phyloP scores from a whole-genome alignment of 371 early-diverging fungal genomes.

The Mucor racemosus region DNA sequence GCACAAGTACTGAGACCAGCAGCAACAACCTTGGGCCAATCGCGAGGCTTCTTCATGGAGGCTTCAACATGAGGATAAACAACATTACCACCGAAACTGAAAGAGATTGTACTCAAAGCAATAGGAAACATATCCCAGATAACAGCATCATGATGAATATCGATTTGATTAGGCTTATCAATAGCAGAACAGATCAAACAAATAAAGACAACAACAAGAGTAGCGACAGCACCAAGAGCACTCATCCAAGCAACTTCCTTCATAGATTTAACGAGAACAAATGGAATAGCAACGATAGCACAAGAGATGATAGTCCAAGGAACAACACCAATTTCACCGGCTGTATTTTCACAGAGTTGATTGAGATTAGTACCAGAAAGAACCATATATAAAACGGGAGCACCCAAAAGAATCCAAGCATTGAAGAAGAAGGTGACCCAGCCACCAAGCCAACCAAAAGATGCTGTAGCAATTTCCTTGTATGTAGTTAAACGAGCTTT shows the following conservation, averaged over 20 bases:
- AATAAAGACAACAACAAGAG: conserved; percentile 48
- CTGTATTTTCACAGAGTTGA: conserved; percentile 42
- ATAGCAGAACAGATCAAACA: conserved; percentile 51
- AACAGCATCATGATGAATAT: conserved; percentile 46
- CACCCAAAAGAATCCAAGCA: conserved; percentile 59
- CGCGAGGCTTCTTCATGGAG: conserved; percentile 78
- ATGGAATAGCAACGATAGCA: conserved; percentile 55
- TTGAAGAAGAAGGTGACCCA: conserved; percentile 59
- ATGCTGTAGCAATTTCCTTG: conserved; percentile 44
- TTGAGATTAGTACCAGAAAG: conserved; percentile 57
- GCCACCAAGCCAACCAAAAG: conserved; percentile 45
- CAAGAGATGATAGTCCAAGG: conserved; percentile 75
- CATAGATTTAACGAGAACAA: conserved; percentile 60
- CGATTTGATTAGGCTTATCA: conserved; percentile 30
- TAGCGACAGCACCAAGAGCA: conserved; percentile 64
- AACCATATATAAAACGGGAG: conserved; percentile 61
- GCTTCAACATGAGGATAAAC: conserved; percentile 87
- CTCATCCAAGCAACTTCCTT: conserved; percentile 68
- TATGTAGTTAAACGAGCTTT: conserved; percentile 50
- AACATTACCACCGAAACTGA: conserved; percentile 83
- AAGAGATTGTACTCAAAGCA: conserved; percentile 70
- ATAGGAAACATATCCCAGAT: conserved; percentile 62
- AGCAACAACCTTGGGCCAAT: conserved; percentile 74
- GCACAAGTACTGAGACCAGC: conserved; percentile 75
- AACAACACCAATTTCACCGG: conserved; percentile 37